Evolutionary conservation across 202 grass and related monocot genomes (phyloP).

Genomic region (Schoenoplectus triqueter): DNA sequence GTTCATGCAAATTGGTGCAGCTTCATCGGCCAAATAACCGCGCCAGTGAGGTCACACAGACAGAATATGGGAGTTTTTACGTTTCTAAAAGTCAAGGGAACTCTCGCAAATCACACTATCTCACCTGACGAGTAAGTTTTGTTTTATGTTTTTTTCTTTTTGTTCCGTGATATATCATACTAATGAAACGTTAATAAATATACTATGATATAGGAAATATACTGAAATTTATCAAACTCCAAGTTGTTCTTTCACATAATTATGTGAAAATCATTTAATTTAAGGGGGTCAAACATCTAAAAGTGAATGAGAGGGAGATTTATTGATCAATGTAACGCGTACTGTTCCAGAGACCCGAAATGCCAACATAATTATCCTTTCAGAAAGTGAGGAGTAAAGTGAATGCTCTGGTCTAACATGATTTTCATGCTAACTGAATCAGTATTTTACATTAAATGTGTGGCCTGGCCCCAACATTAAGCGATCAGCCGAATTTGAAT

Average conservation of each 20-base stretch:
- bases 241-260: background rate
- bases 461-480: background rate
- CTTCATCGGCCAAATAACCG: conserved; percentile 59
- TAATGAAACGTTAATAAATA: background rate
- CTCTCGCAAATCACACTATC: background rate
- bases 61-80: background rate
- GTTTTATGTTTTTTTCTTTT: background rate
- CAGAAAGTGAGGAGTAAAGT: background rate
- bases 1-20: conserved; percentile 56
- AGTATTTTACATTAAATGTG: background rate
- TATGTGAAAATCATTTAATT: background rate
- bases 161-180: background rate
- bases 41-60: background rate
- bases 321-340: background rate
- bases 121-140: conserved; percentile 40
- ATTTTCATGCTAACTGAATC: background rate
- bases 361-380: background rate
- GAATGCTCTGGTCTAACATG: background rate
- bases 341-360: background rate
- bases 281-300: background rate
- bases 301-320: background rate
- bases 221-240: background rate
- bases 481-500: background rate
- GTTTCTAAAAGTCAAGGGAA: conserved; percentile 38
- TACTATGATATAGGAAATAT: background rate